Base-by-base conservation (phyloP, 139 green algal genomes). In the Cymbomonas tetramitiformis region DNA sequence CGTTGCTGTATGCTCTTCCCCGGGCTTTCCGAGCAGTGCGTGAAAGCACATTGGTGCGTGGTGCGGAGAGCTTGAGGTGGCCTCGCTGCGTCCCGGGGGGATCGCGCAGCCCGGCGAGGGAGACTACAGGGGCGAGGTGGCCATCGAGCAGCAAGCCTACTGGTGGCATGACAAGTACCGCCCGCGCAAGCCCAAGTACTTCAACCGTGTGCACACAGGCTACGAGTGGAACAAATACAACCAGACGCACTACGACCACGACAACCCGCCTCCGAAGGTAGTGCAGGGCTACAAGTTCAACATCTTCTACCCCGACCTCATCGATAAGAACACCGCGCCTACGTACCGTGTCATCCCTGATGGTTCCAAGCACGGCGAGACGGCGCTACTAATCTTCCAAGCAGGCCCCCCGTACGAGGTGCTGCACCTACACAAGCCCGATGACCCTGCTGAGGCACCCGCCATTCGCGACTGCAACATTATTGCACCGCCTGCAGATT, bases 211-310 rank as follows among this genome's bases (percentile, higher is more conserved):
- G 46, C 86, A 94, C 75, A 95, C 83, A 0, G 79, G 82, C 3
- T 99, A 95, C 67, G 90, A 96, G 57, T 99, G 92, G 92, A 97
- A 94, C 76, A 95, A 95, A 77, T 98, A 98, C 85, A 99, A 99
- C 76, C 88, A 92, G 73, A 95, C 92, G 41, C 92, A 99, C 74
- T 99, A 98, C 66, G 92, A 99, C 72, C 73, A 78, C 19, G 92
- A 98, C 68, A 98, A 98, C 77, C 92, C 92, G 34, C 92, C 92
- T 15, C 92, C 92, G 61, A 99, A 99, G 78, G 75, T 85, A 31
- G 80, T 95, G 24, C 85, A 95, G 77, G 91, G 92, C 57, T 99
- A 99, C 81, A 99, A 99, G 77, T 99, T 99, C 79, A 99, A 99
- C 78, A 94, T 99, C 68, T 94, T 99, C 66, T 99, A 96, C 74